Evolutionary conservation across 2,329 filamentous ascomycete species (phyloP).

Genomic region (Colletotrichum sansevieriae): DNA sequence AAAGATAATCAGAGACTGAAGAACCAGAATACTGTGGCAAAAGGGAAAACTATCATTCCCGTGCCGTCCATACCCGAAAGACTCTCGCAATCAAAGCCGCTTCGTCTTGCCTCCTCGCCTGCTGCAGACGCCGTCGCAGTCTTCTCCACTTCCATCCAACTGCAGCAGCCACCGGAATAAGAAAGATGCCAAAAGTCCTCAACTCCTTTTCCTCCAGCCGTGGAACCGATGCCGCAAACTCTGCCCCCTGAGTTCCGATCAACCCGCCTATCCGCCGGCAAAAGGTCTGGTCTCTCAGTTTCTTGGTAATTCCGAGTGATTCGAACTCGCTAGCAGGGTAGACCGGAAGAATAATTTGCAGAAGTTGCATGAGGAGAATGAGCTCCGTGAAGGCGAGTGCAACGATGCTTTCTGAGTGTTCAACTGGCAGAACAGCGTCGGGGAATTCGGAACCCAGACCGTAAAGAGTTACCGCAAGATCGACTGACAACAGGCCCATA

Average conservation of each 20-base stretch:
- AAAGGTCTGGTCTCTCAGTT: neutral
- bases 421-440: neutral
- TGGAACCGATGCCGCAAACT: neutral
- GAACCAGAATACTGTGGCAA: too few species aligned
- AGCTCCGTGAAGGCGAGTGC: slow-evolving; percentile 28
- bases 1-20: too few species aligned
- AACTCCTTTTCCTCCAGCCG: neutral
- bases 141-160: slow-evolving; percentile 25
- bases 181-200: slow-evolving; percentile 15
- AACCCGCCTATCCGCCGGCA: slow-evolving; percentile 22
- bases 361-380: slow-evolving; percentile 13
- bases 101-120: neutral
- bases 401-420: neutral
- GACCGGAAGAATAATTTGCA: slow-evolving; percentile 12
- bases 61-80: neutral
- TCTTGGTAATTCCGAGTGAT: neutral
- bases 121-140: neutral
- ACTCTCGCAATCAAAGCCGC: slow-evolving; percentile 2
- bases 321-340: slow-evolving; percentile 1
- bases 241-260: slow-evolving; percentile 17
- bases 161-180: neutral
- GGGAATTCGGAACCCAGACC: slow-evolving; percentile 20
- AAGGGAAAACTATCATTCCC: neutral
- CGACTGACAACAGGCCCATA: neutral
- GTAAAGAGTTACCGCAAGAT: slow-evolving; percentile 27